Evolutionary conservation across 495 filamentous ascomycete genomes (phyloP), one percentile per base, ranked within the genome.

Genomic region (Annulohypoxylon bovei): DNA sequence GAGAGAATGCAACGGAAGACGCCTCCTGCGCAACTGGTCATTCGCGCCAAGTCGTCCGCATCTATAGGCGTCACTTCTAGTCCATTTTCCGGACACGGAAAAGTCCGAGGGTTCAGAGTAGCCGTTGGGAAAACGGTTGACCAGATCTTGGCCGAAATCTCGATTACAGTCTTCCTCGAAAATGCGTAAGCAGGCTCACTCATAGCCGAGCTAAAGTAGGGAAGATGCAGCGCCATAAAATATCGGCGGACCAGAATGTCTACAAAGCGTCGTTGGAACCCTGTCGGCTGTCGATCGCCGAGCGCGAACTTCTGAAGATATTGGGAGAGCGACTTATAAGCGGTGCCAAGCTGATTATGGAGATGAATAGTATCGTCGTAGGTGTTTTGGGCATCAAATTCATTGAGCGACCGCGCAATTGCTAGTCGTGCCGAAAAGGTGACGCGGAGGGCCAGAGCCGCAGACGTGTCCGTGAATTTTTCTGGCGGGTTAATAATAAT

Each of bases 141-240:
- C 82, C 85, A 88, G 3, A 87, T 71, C 52, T 86, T 87, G 30
- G 84, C 75, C 0, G 84, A 76, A 1, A 75, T 81, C 9, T 89
- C 87, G 25, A 87, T 73, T 0, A 83, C 80, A 70, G 75, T 71
- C 47, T 75, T 84, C 3, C 85, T 74, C 1, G 86, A 86, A 52
- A 82, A 89, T 1, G 85, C 83, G 50, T 84, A 88, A 0, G 77
- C 58, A 0, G 76, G 75, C 18, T 86, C 81, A 1, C 64, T 66
- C 22, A 85, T 63, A 0, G 78, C 70, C 7, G 68, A 59, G 1
- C 59, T 65, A 30, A 75, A 68, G 62, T 81, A 88, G 14, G 86
- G 86, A 8, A 82, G 63, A 71, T 89, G 87, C 0, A 88, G 70
- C 0, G 81, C 70, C 6, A 78, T 66, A 4, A 88, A 75, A 61